A percentile compares a stretch with the other conserved stretches of the same genome.
Conservation (phyloP, 2,329 filamentous ascomycete species). For the Coniochaeta ligniaria region DNA sequence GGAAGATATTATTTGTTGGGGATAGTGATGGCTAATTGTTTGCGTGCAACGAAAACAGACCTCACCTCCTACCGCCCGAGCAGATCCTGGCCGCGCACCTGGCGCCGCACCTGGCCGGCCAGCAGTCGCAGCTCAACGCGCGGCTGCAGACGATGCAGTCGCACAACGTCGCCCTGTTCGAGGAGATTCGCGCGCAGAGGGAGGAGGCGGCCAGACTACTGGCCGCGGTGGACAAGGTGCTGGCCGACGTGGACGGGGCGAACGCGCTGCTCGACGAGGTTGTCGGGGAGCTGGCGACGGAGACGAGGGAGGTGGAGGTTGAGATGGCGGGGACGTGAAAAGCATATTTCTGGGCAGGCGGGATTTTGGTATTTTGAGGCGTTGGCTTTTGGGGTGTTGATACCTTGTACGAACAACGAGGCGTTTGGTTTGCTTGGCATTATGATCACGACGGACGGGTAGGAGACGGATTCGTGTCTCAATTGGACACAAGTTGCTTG, state of each 20-base stretch:
- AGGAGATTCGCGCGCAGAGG: slow-evolving; percentile 44
- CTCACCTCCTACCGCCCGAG: slow-evolving; percentile 48
- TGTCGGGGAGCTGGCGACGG: slow-evolving; percentile 38
- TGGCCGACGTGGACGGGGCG: slow-evolving; percentile 48
- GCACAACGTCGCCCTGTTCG: slow-evolving; percentile 47
- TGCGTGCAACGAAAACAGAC: slow-evolving; percentile 23
- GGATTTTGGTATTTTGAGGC: neutral
- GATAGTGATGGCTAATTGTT: neutral
- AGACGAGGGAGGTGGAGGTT: slow-evolving; percentile 38
- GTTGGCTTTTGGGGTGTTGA: neutral
- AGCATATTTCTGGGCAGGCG: neutral
- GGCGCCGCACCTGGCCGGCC: slow-evolving; percentile 40
- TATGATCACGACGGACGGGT: neutral
- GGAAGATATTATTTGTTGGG: neutral
- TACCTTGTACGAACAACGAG: neutral
- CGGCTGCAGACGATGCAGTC: slow-evolving; percentile 48
- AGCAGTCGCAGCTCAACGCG: slow-evolving; percentile 50
- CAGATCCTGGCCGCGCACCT: slow-evolving; percentile 49
- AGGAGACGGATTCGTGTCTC: neutral
- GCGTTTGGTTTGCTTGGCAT: neutral
- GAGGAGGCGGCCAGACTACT: slow-evolving; percentile 46
- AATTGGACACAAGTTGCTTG: neutral
- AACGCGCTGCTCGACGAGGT: slow-evolving; percentile 39
- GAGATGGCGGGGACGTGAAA: slow-evolving; percentile 25
- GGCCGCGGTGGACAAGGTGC: slow-evolving; percentile 38